Conservation (phyloP, 2,329 filamentous ascomycete genomes). For the Cladosporium sp. region DNA sequence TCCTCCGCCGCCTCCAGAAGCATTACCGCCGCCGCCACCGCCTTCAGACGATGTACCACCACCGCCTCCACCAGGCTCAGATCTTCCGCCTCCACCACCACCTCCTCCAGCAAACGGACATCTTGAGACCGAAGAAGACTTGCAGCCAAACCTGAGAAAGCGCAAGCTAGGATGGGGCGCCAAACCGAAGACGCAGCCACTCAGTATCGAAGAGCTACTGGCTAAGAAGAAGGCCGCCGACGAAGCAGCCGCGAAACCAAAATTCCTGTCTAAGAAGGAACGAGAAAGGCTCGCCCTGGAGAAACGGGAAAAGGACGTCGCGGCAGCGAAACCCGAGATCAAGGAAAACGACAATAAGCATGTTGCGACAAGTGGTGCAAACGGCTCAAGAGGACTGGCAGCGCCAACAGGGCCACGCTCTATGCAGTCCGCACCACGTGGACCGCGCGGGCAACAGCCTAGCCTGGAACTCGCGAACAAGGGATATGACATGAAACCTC, state of each 20-base stretch:
- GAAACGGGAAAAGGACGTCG: conserved; percentile 64
- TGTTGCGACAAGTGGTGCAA: conserved; percentile 9
- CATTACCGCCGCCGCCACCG: conserved; percentile 12
- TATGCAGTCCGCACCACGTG: conserved; percentile 54
- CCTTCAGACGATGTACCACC: conserved; percentile 8
- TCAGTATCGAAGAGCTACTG: conserved; percentile 82
- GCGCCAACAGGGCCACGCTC: conserved; percentile 71
- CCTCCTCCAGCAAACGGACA: not conserved
- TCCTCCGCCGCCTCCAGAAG: not conserved
- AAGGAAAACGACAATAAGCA: not conserved
- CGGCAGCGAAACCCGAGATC: not conserved
- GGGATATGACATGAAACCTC: conserved; percentile 49
- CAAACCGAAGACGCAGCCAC: conserved; percentile 46
- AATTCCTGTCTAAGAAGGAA: conserved; percentile 79
- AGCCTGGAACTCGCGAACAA: conserved; percentile 34
- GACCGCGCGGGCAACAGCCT: conserved; percentile 38
- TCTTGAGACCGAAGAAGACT: not conserved
- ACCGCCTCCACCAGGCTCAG: conserved; percentile 7
- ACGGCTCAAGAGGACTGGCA: conserved; percentile 16
- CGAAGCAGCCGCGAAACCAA: conserved; percentile 79
- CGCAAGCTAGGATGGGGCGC: conserved; percentile 55
- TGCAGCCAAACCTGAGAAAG: conserved; percentile 27
- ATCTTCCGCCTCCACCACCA: conserved; percentile 8
- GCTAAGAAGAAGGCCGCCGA: conserved; percentile 82
- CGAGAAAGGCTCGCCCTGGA: conserved; percentile 76